phyloP scores from a whole-genome alignment of 352 stramenopile species.

The Phytophthora cajani region DNA sequence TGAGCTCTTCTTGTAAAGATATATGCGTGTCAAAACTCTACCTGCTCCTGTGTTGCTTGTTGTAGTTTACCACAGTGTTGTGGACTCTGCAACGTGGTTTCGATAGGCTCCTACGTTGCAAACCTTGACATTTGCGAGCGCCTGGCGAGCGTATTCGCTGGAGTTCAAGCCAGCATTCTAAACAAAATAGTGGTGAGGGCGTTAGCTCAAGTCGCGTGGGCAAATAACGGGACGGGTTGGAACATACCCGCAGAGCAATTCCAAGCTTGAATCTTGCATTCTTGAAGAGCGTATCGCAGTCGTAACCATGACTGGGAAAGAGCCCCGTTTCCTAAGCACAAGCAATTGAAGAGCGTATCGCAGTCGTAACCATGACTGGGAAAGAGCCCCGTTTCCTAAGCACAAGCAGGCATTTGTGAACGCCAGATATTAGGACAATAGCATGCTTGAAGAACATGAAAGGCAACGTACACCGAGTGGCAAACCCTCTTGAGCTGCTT shows the following conservation, averaged over 20 bases:
- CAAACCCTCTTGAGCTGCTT: constrained; percentile 63
- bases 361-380: constrained; percentile 79
- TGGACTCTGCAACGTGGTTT: constrained; percentile 60
- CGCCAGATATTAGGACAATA: no score
- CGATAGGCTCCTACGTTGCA: constrained; percentile 75
- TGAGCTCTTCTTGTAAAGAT: constrained; percentile 4
- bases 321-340: constrained; percentile 62
- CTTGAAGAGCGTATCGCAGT: constrained; percentile 80
- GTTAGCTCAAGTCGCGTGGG: not conserved
- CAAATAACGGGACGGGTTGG: not conserved
- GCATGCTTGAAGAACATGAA: no score
- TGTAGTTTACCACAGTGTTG: constrained; percentile 63
- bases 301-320: constrained; percentile 78
- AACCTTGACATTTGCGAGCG: constrained; percentile 73
- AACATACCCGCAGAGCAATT: constrained; percentile 63
- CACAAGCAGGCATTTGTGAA: no score
- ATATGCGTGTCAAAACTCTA: not conserved
- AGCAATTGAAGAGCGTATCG: constrained; percentile 71
- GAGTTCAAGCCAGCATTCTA: constrained; percentile 72
- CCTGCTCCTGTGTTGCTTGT: not conserved
- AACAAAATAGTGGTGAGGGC: not conserved
- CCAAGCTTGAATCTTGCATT: constrained; percentile 85
- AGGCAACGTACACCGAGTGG: constrained; percentile 48
- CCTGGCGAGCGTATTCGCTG: constrained; percentile 70
- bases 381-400: constrained; percentile 73